These are phyloP conservation scores for Neofusicoccum sp. DNA, from an alignment of 2,329 filamentous ascomycete species.

Conservation along the genomic window DNA sequence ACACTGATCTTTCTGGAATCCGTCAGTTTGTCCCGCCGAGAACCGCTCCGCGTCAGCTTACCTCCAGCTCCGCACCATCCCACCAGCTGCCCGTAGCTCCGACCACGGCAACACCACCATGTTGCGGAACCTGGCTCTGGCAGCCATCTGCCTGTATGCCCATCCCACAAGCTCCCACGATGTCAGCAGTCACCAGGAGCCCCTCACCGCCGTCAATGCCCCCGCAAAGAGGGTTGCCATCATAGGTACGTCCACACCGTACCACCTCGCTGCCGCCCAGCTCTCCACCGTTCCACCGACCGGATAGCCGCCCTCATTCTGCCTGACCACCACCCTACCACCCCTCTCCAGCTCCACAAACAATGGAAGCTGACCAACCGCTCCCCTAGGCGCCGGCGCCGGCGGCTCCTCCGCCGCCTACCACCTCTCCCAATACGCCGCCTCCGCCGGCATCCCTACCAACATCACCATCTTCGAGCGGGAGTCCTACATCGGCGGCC, in stretches of 20 bases:
- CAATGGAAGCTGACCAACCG: not conserved
- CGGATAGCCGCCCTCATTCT: too few relatives aligned
- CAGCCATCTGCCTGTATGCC: not conserved
- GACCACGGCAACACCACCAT: conserved; percentile 9
- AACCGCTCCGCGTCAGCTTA: not conserved
- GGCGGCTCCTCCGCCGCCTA: conserved; percentile 87
- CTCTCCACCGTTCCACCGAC: too few relatives aligned
- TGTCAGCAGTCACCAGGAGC: not conserved
- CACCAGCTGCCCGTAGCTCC: conserved; percentile 1
- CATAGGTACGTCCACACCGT: conserved; percentile 41
- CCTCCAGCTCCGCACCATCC: conserved; percentile 10
- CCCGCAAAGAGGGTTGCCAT: conserved; percentile 39
- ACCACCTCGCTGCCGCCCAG: not conserved
- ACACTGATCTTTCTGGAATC: not conserved
- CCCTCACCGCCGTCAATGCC: not conserved
- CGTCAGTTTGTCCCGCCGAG: too few relatives aligned
- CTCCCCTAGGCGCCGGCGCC: conserved; percentile 76
- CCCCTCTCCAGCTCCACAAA: conserved; percentile 14
- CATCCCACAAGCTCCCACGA: conserved; percentile 1
- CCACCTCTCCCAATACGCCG: conserved; percentile 72
- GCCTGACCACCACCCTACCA: not conserved
- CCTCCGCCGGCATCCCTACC: conserved; percentile 59
- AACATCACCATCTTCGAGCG: conserved; percentile 91
- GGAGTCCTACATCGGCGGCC: conserved; percentile 75
- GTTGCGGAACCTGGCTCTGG: conserved; percentile 6